Conservation (phyloP, 2,329 filamentous ascomycete species). For the Calonectria leucothoes region DNA sequence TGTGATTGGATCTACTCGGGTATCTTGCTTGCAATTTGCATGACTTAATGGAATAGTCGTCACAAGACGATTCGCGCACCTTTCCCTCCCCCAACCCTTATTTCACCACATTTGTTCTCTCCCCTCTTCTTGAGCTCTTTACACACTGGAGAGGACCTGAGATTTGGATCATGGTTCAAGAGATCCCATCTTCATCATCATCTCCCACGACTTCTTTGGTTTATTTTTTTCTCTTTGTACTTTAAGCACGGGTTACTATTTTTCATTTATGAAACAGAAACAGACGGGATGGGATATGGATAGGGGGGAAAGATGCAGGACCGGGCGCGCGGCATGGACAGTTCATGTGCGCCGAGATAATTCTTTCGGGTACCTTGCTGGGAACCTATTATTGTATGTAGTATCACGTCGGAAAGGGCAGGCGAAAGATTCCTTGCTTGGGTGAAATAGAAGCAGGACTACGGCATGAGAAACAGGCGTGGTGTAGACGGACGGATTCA, state of each 20-base stretch:
- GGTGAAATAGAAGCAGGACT: conserved; percentile 20
- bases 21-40: neutral
- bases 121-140: conserved; percentile 21
- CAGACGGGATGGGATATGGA: conserved; percentile 21
- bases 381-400: conserved; percentile 36
- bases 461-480: conserved; percentile 19
- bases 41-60: conserved; percentile 25
- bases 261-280: conserved; percentile 9
- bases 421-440: conserved; percentile 19
- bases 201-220: conserved; percentile 14
- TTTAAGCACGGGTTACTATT: conserved; percentile 32
- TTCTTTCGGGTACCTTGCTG: conserved; percentile 34
- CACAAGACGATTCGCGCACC: conserved; percentile 26
- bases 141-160: conserved; percentile 19
- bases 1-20: neutral
- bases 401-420: conserved; percentile 39
- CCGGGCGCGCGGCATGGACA: neutral
- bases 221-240: conserved; percentile 33
- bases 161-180: neutral
- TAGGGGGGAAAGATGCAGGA: conserved; percentile 1
- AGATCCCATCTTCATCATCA: neutral
- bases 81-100: conserved; percentile 16
- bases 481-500: conserved; percentile 20
- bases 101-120: conserved; percentile 26
- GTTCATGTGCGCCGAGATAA: conserved; percentile 11